A percentile compares a stretch with the other conserved stretches of the same genome.
phyloP scores from a whole-genome alignment of 805 yeast species.

The Ogataea parapolymorpha region DNA sequence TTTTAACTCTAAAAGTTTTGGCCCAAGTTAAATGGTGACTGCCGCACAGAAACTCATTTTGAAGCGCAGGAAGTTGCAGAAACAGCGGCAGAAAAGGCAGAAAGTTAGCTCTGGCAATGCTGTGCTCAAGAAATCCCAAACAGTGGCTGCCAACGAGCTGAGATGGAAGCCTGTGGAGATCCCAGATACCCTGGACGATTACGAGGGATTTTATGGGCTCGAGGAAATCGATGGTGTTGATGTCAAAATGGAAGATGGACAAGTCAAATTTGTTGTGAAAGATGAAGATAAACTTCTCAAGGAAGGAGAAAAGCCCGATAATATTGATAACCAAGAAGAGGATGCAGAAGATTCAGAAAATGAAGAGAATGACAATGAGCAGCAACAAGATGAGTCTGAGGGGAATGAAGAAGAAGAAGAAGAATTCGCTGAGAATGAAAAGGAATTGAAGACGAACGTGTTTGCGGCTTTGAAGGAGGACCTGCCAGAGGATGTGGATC shows the following conservation, averaged over 20 bases:
- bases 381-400: not conserved
- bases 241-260: constrained; percentile 69
- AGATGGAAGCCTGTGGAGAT: constrained; percentile 81
- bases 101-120: not conserved
- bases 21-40: constrained; percentile 17
- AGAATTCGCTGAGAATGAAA: constrained; percentile 7
- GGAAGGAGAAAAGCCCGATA: constrained; percentile 10
- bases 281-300: constrained; percentile 19
- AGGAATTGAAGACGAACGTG: constrained; percentile 10
- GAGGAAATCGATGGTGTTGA: constrained; percentile 95
- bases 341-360: constrained; percentile 10
- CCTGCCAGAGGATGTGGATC: constrained; percentile 35
- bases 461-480: constrained; percentile 14
- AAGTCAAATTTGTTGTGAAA: constrained; percentile 51
- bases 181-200: constrained; percentile 81
- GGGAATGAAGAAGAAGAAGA: not conserved
- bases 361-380: constrained; percentile 6
- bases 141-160: constrained; percentile 49
- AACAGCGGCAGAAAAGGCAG: constrained; percentile 4
- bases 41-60: constrained; percentile 15
- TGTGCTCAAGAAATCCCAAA: constrained; percentile 7
- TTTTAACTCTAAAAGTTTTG: constrained; percentile 1
- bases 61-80: constrained; percentile 16
- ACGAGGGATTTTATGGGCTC: constrained; percentile 86
- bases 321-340: constrained; percentile 19